These are phyloP conservation scores for Croton setiger DNA, from an alignment of 441 rosid genomes.

Conservation along the genomic window DNA sequence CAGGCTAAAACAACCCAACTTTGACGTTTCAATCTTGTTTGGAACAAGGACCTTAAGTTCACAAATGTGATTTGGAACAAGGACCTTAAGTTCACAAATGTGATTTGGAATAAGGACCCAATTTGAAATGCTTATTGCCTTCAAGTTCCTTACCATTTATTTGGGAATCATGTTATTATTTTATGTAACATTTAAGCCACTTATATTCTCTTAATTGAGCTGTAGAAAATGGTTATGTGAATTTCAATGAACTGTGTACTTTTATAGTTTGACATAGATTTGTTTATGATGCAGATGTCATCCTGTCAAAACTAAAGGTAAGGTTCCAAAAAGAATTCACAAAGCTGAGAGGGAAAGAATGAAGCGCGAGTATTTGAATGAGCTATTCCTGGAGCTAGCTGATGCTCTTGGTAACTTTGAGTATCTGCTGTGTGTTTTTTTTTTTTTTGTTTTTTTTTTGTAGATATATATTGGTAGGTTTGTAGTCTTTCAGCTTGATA, in stretches of 20 bases:
- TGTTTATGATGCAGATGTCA: slow-evolving; percentile 40
- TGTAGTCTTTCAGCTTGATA: slow-evolving; percentile 11
- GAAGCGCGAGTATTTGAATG: slow-evolving; percentile 95
- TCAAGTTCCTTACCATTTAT: background rate
- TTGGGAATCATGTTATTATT: background rate
- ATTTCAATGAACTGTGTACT: background rate
- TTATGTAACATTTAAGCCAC: background rate
- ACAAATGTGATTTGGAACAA: background rate
- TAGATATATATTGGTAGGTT: background rate
- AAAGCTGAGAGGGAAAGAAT: slow-evolving; percentile 91
- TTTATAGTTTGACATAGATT: slow-evolving; percentile 4
- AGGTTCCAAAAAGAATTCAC: slow-evolving; percentile 73
- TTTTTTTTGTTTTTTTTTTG: slow-evolving; percentile 1
- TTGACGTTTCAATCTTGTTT: background rate
- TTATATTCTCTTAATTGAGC: background rate
- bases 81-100: too few relatives aligned
- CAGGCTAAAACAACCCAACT: background rate
- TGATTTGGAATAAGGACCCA: background rate
- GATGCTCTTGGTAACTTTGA: slow-evolving; percentile 57
- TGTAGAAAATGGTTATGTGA: background rate
- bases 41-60: too few relatives aligned
- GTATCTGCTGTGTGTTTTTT: slow-evolving; percentile 8
- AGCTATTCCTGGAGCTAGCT: slow-evolving; percentile 77
- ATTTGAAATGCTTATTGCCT: background rate
- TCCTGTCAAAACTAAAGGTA: slow-evolving; percentile 40